phyloP scores from a whole-genome alignment of 2,329 filamentous ascomycete genomes.

The Calonectria crousiana region DNA sequence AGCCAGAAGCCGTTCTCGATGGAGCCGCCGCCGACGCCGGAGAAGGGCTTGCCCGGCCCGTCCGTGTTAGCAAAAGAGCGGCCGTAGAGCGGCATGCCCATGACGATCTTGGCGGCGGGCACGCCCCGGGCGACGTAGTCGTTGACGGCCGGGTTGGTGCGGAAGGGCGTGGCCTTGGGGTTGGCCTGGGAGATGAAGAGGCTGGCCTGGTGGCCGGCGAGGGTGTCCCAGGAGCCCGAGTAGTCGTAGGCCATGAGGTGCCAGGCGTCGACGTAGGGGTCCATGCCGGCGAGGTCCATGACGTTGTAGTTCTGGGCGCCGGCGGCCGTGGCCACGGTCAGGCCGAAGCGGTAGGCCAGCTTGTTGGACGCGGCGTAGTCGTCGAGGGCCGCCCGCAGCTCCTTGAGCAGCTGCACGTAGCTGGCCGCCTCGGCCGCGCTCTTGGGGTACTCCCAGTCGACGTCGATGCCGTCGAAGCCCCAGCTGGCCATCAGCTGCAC shows the following conservation, averaged over 20 bases:
- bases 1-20: conserved; percentile 76
- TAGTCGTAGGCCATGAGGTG: conserved; percentile 78
- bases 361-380: conserved; percentile 53
- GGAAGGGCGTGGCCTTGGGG: conserved; percentile 74
- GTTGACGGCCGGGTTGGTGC: conserved; percentile 73
- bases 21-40: conserved; percentile 71
- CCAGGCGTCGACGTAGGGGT: conserved; percentile 69
- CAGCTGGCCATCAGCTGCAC: conserved; percentile 78
- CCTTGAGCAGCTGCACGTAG: conserved; percentile 39
- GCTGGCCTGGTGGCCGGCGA: conserved; percentile 78
- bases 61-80: conserved; percentile 78
- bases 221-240: conserved; percentile 74
- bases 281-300: conserved; percentile 67
- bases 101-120: conserved; percentile 72
- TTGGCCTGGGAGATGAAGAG: conserved; percentile 67
- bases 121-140: conserved; percentile 67
- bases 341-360: conserved; percentile 60
- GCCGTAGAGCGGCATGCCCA: conserved; percentile 85
- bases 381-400: conserved; percentile 56
- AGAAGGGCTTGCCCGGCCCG: conserved; percentile 74
- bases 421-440: conserved; percentile 51
- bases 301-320: conserved; percentile 61
- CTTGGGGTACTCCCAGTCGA: conserved; percentile 69
- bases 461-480: conserved; percentile 69
- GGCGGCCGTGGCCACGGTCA: conserved; percentile 65